These are phyloP conservation scores for Fusarium sp. DNA, from an alignment of 2,329 filamentous ascomycete species.

Conservation along the genomic window DNA sequence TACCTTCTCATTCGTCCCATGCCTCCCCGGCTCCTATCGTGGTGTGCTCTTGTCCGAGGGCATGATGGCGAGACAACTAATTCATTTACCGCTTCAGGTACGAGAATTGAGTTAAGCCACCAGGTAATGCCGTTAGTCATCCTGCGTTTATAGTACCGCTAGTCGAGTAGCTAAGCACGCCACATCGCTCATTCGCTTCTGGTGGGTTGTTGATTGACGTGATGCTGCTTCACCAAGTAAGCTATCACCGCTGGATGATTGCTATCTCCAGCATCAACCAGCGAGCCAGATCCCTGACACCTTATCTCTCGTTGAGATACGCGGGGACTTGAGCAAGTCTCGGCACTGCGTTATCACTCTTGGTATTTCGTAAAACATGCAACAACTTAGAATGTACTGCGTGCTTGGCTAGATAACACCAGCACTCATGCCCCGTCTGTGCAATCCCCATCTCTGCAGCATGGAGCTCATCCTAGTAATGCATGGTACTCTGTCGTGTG, in stretches of 20 bases:
- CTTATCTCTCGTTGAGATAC: conserved; percentile 20
- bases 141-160: not conserved
- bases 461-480: conserved; percentile 12
- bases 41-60: conserved; percentile 8
- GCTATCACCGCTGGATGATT: not conserved
- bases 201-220: not conserved
- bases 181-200: not conserved
- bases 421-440: conserved; percentile 23
- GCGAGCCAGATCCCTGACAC: not conserved
- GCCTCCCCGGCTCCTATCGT: not conserved
- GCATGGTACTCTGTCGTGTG: conserved; percentile 27
- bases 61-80: conserved; percentile 12
- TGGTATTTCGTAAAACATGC: conserved; percentile 20
- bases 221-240: not conserved
- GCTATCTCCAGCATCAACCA: not conserved
- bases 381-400: conserved; percentile 1
- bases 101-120: not conserved
- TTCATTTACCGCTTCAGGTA: not conserved
- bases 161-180: not conserved
- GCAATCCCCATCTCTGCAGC: conserved; percentile 15
- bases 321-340: conserved; percentile 3
- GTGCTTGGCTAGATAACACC: conserved; percentile 34
- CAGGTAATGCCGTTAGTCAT: conserved; percentile 24
- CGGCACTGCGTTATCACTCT: conserved; percentile 27
- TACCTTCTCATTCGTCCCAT: not conserved